Base-by-base conservation (phyloP, 75 land plant genomes). In the Sequoiadendron giganteum region DNA sequence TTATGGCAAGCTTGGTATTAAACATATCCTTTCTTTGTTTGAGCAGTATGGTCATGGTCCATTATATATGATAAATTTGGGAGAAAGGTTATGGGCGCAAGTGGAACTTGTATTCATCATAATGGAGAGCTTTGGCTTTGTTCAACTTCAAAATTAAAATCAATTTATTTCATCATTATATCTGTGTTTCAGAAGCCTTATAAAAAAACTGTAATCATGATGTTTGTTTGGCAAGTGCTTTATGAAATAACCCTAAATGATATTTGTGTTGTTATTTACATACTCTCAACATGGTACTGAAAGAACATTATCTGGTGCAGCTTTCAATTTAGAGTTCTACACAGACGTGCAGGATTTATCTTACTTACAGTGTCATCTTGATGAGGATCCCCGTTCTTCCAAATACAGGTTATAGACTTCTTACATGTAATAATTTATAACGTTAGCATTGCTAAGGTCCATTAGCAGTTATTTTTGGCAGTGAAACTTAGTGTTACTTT, bases 331-430 rank as follows among this genome's bases (percentile, higher is more conserved):
- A 84, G 99, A 98, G 39, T 98, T 95, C 91, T 98, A 97, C 88
- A 98, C 99, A 5, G 99, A 98, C 92, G 99, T 97, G 19, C 95
- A 98, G 90, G 99, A 98, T 86, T 88, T 97, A 75, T 93, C 95
- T 30, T 97, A 97, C 81, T 92, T 98, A 84, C 96, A 95, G 42
- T 43, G 93, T 28, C 90, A 91, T 90, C 93, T 98, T 39, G 96
- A 95, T 86, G 92, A 95, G 87, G 99, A 98, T 93, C 96, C 99
- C 68, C 94, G 99, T 21, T 93, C 94, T 90, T 93, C 96, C 18
- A 98, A 94, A 85, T 97, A 97, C 93, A 97, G 99, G 99, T 97
- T 42, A 47, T 89, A 77, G 11, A 42, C 16, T 86, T 70, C 72
- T 3, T 65, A 32, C 68, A 79, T 48, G 21, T 32, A 14, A 72